Conservation (phyloP, 208 protist genomes). For the Acanthamoeba culbertsoni region DNA sequence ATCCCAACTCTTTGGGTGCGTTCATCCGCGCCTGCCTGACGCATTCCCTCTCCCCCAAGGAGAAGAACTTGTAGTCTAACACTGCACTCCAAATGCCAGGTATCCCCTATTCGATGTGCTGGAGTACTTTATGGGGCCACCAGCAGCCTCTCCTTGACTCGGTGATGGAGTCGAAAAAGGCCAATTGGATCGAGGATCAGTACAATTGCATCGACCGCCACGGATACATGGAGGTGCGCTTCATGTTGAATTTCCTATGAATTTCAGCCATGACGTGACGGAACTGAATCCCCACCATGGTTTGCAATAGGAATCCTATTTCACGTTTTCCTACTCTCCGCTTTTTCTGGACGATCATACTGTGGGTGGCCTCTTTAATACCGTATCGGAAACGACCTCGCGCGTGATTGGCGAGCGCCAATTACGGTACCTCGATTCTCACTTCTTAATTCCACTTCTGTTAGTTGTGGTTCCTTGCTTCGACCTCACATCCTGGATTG, state of each 20-base stretch:
- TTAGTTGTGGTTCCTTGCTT: not conserved
- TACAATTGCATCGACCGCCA: not conserved
- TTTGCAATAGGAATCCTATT: slow-evolving; percentile 16
- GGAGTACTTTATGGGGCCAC: not conserved
- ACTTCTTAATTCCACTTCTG: too few species aligned
- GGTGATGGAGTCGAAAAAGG: not conserved
- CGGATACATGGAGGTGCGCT: not conserved
- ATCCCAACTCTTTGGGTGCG: not conserved
- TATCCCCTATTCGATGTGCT: not conserved
- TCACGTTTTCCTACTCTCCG: slow-evolving; percentile 28
- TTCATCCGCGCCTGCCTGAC: not conserved
- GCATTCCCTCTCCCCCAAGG: not conserved
- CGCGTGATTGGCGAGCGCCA: slow-evolving; percentile 8
- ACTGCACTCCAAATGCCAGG: not conserved
- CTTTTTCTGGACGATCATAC: not conserved
- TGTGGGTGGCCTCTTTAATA: not conserved
- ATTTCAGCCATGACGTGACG: not conserved
- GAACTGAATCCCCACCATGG: not conserved
- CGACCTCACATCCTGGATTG: not conserved
- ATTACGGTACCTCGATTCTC: too few species aligned
- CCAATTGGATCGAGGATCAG: not conserved
- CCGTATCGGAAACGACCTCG: not conserved
- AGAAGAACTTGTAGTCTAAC: too few species aligned
- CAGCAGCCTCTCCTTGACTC: not conserved
- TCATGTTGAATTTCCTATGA: too few species aligned